Conservation (phyloP, 768 basidiomycete species). For the Tylopilus rubrobrunneus region DNA sequence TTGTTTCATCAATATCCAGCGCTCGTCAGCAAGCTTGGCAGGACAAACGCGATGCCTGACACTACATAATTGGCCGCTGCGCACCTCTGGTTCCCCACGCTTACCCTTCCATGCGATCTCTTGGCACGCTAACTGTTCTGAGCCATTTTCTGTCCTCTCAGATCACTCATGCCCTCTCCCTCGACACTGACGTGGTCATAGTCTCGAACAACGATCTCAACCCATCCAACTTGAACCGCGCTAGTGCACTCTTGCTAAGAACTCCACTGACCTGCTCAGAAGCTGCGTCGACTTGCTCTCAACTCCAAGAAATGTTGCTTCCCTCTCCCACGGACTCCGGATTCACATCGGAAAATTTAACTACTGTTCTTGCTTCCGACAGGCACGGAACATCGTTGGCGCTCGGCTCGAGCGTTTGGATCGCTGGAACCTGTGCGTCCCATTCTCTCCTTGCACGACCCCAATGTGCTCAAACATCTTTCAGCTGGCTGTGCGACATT, state of each 20-base stretch:
- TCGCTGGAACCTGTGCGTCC: constrained; percentile 3
- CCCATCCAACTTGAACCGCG: constrained; percentile 3
- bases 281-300: not conserved
- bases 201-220: constrained; percentile 15
- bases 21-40: too few species aligned
- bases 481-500: constrained; percentile 1
- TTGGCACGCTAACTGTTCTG: not conserved
- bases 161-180: not conserved
- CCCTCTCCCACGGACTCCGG: not conserved
- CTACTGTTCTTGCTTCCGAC: constrained; percentile 2
- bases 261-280: constrained; percentile 1
- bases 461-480: not conserved
- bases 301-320: constrained; percentile 9
- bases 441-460: too few species aligned
- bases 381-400: constrained; percentile 5
- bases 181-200: constrained; percentile 4
- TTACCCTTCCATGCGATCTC: not conserved
- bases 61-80: too few species aligned
- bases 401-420: constrained; percentile 1
- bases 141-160: not conserved
- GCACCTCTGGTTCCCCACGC: too few species aligned
- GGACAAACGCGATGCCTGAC: too few species aligned
- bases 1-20: too few species aligned
- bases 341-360: constrained; percentile 3
- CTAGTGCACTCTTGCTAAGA: constrained; percentile 7